phyloP scores from a whole-genome alignment of 2,329 filamentous ascomycete species.

The Fusarium anguioides region DNA sequence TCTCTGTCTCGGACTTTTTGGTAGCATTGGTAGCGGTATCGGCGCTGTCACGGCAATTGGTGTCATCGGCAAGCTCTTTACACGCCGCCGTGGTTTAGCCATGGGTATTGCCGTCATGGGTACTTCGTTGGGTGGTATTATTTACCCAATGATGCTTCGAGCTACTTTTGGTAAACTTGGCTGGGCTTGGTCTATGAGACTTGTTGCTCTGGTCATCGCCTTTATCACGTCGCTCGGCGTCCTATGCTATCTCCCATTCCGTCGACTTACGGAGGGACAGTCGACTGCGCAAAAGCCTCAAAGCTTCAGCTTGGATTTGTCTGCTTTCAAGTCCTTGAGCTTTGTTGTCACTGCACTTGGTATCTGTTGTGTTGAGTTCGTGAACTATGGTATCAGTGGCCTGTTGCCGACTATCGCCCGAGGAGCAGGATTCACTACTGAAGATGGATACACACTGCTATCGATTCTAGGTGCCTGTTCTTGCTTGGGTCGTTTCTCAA shows the following conservation, averaged over 20 bases:
- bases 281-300: not conserved
- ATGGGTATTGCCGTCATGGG: conserved; percentile 36
- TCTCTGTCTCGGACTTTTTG: conserved; percentile 55
- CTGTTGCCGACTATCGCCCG: conserved; percentile 58
- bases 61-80: conserved; percentile 45
- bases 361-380: conserved; percentile 59
- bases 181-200: conserved; percentile 49
- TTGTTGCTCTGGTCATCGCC: conserved; percentile 44
- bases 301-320: conserved; percentile 47
- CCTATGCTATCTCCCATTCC: conserved; percentile 50
- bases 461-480: conserved; percentile 57
- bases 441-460: conserved; percentile 56
- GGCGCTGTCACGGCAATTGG: conserved; percentile 49
- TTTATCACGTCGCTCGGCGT: conserved; percentile 42
- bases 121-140: conserved; percentile 45
- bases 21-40: conserved; percentile 55
- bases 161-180: conserved; percentile 43
- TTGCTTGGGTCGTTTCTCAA: conserved; percentile 55
- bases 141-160: conserved; percentile 49
- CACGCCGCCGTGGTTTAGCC: conserved; percentile 29
- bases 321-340: conserved; percentile 52
- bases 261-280: conserved; percentile 21
- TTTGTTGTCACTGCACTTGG: conserved; percentile 54
- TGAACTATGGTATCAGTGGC: conserved; percentile 59
- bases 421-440: conserved; percentile 44